Evolutionary conservation across 139 green algal genomes (phyloP).

Genomic region (Auxenochlorella protothecoides): DNA sequence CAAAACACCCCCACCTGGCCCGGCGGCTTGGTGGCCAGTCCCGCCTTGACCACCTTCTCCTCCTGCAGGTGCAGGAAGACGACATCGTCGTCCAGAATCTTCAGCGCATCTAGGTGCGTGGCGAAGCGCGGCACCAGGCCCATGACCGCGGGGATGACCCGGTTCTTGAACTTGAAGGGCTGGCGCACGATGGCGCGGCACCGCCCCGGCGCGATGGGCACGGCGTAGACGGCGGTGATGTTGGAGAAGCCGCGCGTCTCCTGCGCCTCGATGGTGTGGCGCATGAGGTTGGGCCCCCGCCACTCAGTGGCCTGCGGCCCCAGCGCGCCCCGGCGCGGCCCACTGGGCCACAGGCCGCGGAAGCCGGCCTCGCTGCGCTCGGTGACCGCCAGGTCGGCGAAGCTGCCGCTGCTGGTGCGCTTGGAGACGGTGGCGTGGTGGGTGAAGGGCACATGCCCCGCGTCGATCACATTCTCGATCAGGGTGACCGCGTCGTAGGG

Average conservation of each 20-base stretch:
- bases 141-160: slow-evolving; percentile 16
- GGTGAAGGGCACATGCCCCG: slow-evolving; percentile 42
- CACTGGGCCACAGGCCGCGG: slow-evolving; percentile 20
- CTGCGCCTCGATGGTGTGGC: slow-evolving; percentile 31
- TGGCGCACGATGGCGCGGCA: slow-evolving; percentile 35
- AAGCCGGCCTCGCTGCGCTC: slow-evolving; percentile 19
- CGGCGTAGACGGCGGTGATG: slow-evolving; percentile 34
- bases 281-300: slow-evolving; percentile 24
- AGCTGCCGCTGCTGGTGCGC: slow-evolving; percentile 14
- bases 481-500: slow-evolving; percentile 30
- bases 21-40: slow-evolving; percentile 19
- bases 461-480: slow-evolving; percentile 40
- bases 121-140: slow-evolving; percentile 15
- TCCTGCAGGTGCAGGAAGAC: slow-evolving; percentile 44
- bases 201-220: slow-evolving; percentile 24
- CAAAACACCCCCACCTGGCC: slow-evolving; percentile 9
- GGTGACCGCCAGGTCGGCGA: slow-evolving; percentile 24
- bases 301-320: slow-evolving; percentile 35
- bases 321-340: slow-evolving; percentile 25
- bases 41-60: slow-evolving; percentile 12
- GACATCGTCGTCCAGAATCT: slow-evolving; percentile 41
- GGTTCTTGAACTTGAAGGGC: slow-evolving; percentile 40
- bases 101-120: slow-evolving; percentile 32
- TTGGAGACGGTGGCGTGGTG: slow-evolving; percentile 35
- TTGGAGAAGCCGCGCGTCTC: slow-evolving; percentile 32